Evolutionary conservation across 768 basidiomycete species (phyloP).

Genomic region (Pulveroboletus ravenelii): DNA sequence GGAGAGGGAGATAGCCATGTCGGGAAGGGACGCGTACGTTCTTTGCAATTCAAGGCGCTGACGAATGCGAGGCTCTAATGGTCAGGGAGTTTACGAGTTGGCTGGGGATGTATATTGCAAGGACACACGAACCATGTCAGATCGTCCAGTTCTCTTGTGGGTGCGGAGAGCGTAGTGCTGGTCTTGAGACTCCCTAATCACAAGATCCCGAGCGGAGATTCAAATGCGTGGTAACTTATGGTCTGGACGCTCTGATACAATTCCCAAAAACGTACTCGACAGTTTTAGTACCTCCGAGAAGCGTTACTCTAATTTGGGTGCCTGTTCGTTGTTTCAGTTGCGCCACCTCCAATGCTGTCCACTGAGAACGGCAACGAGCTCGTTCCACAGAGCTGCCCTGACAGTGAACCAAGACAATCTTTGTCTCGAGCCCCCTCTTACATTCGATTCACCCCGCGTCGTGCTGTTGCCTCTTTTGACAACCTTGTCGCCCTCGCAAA

Average conservation of each 20-base stretch:
- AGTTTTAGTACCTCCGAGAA: background rate
- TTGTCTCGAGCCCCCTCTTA: slow-evolving; percentile 31
- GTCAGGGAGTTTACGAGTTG: slow-evolving; percentile 18
- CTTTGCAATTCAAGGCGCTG: slow-evolving; percentile 68
- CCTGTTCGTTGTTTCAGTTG: background rate
- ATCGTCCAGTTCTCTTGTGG: background rate
- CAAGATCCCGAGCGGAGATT: slow-evolving; percentile 51
- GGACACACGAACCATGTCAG: slow-evolving; percentile 27
- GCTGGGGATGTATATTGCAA: background rate
- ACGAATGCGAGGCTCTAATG: slow-evolving; percentile 66
- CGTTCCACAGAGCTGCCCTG: background rate
- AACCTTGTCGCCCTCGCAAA: slow-evolving; percentile 82
- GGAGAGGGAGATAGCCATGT: slow-evolving; percentile 51
- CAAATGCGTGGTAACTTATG: slow-evolving; percentile 48
- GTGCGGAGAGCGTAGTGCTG: background rate
- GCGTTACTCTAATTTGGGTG: background rate
- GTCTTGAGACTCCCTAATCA: slow-evolving; percentile 20
- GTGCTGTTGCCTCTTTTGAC: slow-evolving; percentile 73
- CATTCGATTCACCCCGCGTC: slow-evolving; percentile 48
- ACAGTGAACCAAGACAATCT: background rate
- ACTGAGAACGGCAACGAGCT: slow-evolving; percentile 1
- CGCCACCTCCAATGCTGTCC: slow-evolving; percentile 1
- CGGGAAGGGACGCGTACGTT: slow-evolving; percentile 48
- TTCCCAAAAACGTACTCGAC: no score
- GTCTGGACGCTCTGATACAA: slow-evolving; percentile 49